Percentiles rank a stretch among this genome's conserved stretches.
phyloP scores from a whole-genome alignment of 2,329 filamentous ascomycete species.

The Fusarium domesticum region DNA sequence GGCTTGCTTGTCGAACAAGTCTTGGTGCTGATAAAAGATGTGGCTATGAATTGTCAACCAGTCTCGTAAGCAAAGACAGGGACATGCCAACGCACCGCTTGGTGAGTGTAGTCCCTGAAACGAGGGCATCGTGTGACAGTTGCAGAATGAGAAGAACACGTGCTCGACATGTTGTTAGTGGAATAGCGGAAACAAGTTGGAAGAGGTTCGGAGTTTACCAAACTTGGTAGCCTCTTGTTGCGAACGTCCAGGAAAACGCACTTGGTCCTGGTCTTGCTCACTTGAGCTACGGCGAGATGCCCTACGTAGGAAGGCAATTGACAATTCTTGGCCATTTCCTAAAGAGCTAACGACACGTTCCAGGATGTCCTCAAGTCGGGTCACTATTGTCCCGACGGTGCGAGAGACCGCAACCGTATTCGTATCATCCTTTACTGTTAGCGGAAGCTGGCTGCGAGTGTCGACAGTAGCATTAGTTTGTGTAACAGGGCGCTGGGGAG shows the following conservation, averaged over 20 bases:
- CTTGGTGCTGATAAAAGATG: slow-evolving; percentile 74
- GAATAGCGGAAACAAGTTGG: neutral
- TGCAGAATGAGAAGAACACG: slow-evolving; percentile 58
- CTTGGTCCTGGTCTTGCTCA: slow-evolving; percentile 10
- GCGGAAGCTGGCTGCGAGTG: slow-evolving; percentile 1
- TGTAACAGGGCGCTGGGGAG: slow-evolving; percentile 8
- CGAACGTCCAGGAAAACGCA: slow-evolving; percentile 48
- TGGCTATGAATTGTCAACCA: no score
- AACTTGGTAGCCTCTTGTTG: slow-evolving; percentile 51
- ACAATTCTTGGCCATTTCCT: slow-evolving; percentile 24
- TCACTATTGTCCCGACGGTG: slow-evolving; percentile 27
- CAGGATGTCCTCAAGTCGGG: slow-evolving; percentile 38
- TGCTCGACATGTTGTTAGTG: slow-evolving; percentile 37
- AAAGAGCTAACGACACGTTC: slow-evolving; percentile 31
- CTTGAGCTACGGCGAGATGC: slow-evolving; percentile 6
- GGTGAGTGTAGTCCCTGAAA: slow-evolving; percentile 53
- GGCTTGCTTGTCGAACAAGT: slow-evolving; percentile 66
- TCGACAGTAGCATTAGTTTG: slow-evolving; percentile 6
- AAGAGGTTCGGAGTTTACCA: no score
- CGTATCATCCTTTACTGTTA: slow-evolving; percentile 17
- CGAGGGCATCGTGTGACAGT: slow-evolving; percentile 56
- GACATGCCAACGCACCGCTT: slow-evolving; percentile 51
- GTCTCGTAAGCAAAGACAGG: neutral
- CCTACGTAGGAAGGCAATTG: slow-evolving; percentile 28
- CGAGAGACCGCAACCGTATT: slow-evolving; percentile 18